A percentile compares a stretch with the other conserved stretches of the same genome.
Evolutionary conservation across 345 rosid species (phyloP).

Genomic region (Boechera divaricarpa): DNA sequence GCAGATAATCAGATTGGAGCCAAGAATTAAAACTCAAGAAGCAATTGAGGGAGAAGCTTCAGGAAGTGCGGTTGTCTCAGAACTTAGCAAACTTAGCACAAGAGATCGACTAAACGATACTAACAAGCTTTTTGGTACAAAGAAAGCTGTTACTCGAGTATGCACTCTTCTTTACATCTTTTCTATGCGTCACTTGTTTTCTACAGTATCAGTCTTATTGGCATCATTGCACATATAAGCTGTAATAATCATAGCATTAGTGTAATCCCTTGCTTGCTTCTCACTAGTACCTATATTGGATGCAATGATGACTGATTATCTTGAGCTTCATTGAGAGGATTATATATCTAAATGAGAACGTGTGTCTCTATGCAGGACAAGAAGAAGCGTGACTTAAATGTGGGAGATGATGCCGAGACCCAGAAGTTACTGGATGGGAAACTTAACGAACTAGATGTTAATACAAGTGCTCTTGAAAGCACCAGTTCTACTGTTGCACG

Average conservation of each 20-base stretch:
- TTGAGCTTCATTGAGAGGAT: neutral
- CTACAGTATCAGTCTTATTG: neutral
- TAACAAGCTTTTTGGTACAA: constrained; percentile 52
- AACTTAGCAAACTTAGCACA: constrained; percentile 45
- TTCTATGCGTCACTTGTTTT: neutral
- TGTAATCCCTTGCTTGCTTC: neutral
- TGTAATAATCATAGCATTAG: neutral
- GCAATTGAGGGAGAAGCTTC: constrained; percentile 47
- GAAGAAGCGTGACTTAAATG: constrained; percentile 49
- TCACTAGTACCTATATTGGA: neutral
- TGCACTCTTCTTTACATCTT: constrained; percentile 10
- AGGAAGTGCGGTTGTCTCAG: constrained; percentile 37
- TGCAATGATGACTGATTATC: neutral
- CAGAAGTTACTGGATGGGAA: constrained; percentile 51
- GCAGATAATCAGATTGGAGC: constrained; percentile 84
- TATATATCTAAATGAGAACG: neutral
- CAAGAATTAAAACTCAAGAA: constrained; percentile 47
- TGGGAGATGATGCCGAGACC: constrained; percentile 61
- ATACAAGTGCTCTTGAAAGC: constrained; percentile 64
- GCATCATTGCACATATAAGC: constrained; percentile 7
- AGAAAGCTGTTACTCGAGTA: constrained; percentile 56
- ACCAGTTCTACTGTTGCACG: constrained; percentile 52
- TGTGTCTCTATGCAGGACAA: constrained; percentile 54
- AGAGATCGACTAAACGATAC: constrained; percentile 34
- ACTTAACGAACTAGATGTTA: constrained; percentile 52